Conservation (phyloP, 805 yeast genomes). For the Lipomyces kockii region DNA sequence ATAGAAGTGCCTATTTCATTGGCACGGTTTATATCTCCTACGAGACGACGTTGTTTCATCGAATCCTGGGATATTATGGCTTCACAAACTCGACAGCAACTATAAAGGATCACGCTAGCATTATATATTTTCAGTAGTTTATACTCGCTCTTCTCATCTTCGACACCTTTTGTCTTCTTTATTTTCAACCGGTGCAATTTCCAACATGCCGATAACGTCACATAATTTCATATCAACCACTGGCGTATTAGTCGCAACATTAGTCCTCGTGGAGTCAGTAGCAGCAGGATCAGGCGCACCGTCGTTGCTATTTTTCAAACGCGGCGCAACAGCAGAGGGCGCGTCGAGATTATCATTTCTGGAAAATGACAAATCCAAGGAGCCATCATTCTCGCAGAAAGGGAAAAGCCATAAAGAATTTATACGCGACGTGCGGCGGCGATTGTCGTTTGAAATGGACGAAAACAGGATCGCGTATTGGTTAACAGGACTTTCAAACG, state of each 20-base stretch:
- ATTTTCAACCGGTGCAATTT: not conserved
- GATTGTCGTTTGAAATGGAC: slow-evolving; percentile 5
- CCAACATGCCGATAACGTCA: not conserved
- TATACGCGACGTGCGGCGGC: not conserved
- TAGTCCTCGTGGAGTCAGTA: not conserved
- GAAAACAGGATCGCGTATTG: slow-evolving; percentile 6
- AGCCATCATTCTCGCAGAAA: not conserved
- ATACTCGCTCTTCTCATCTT: not conserved
- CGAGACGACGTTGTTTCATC: slow-evolving; percentile 7
- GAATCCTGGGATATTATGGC: not conserved
- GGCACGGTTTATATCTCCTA: slow-evolving; percentile 7
- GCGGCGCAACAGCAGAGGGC: not conserved
- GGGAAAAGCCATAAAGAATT: not conserved
- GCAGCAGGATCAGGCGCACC: not conserved
- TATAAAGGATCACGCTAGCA: not conserved
- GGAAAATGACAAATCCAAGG: not conserved
- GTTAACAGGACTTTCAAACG: not conserved
- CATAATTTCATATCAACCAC: not conserved
- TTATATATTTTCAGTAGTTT: not conserved
- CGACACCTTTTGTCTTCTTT: not conserved
- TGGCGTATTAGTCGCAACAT: not conserved
- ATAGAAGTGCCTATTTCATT: slow-evolving; percentile 4
- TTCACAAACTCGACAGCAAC: not conserved
- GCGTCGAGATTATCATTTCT: not conserved
- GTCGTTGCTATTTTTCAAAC: not conserved